Conservation (phyloP, 345 rosid species). For the Salix udensis region DNA sequence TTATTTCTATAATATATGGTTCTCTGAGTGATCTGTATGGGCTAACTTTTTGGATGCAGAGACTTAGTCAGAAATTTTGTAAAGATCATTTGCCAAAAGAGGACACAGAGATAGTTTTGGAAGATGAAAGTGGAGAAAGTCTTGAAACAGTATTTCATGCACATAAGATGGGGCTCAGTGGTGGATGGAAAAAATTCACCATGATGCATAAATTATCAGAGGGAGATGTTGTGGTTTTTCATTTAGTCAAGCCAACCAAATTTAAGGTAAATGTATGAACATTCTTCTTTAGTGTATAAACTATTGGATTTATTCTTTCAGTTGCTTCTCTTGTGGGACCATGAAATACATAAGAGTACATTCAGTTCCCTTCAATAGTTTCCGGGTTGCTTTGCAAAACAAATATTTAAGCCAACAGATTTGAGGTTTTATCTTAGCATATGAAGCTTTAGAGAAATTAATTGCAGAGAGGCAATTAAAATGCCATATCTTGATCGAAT, state of each 20-base stretch:
- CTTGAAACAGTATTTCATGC: constrained; percentile 6
- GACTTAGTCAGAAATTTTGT: constrained; percentile 15
- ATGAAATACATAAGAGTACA: too few relatives aligned
- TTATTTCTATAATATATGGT: constrained; percentile 22
- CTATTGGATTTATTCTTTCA: neutral
- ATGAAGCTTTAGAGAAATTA: too few relatives aligned
- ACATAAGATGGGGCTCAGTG: constrained; percentile 15
- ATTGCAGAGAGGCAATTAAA: too few relatives aligned
- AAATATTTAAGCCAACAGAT: too few relatives aligned
- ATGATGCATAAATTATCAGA: constrained; percentile 7
- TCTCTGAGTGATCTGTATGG: too few relatives aligned
- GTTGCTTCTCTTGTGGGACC: neutral
- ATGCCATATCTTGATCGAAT: too few relatives aligned
- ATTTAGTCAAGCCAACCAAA: constrained; percentile 6
- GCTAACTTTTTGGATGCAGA: constrained; percentile 9
- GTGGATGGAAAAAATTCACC: constrained; percentile 20
- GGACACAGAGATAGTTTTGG: constrained; percentile 7
- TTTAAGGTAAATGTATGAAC: constrained; percentile 11
- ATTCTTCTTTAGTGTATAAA: neutral
- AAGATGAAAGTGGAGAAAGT: constrained; percentile 9
- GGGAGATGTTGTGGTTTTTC: constrained; percentile 17
- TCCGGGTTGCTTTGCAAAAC: too few relatives aligned
- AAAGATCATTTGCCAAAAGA: constrained; percentile 11
- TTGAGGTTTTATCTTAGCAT: too few relatives aligned
- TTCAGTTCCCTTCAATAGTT: too few relatives aligned